Evolutionary conservation across 1,139 yeast species (phyloP), one percentile per base, ranked within the genome.

Genomic region (Yamadazyma friedrichii): DNA sequence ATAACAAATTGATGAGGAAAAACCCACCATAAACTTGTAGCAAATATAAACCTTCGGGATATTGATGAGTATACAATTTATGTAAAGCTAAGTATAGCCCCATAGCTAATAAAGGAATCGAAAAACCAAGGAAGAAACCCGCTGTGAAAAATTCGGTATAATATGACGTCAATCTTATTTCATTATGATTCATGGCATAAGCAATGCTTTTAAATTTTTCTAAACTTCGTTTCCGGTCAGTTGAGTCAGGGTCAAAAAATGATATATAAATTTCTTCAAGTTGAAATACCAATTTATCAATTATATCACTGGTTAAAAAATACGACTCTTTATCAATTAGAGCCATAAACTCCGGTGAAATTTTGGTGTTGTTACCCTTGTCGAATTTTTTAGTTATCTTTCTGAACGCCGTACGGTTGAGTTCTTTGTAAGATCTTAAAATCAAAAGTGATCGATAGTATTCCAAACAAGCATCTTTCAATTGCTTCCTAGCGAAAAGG

Each of bases 11-110:
- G 5, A 84, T 61, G 42, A 89, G 56, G 49, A 89, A 78, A 59
- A 88, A 88, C 1, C 98, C 98, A 5, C 84, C 97, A 96, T 96
- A 93, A 4, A 93, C 74, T 54, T 94, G 98, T 36, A 93, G 62
- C 43, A 91, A 57, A 45, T 64, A 83, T 36, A 63, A 65, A 0
- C 82, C 86, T 47, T 78, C 82, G 1, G 79, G 77, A 12, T 77
- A 56, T 2, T 61, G 58, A 1, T 61, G 59, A 31, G 53, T 53
- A 8, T 74, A 33, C 0, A 80, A 65, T 38, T 64, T 67, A 38
- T 62, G 55, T 1, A 82, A 51, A 0, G 82, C 91, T 2, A 58
- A 48, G 43, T 75, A 77, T 3, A 83, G 43, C 0, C 78, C 82
- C 35, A 80, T 67, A 1, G 71, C 56, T 24, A 82, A 64, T 24